Evolutionary conservation across 176 grass and related monocot species (phyloP), one percentile per base, ranked within the genome.

Genomic region (Musa itinerans): DNA sequence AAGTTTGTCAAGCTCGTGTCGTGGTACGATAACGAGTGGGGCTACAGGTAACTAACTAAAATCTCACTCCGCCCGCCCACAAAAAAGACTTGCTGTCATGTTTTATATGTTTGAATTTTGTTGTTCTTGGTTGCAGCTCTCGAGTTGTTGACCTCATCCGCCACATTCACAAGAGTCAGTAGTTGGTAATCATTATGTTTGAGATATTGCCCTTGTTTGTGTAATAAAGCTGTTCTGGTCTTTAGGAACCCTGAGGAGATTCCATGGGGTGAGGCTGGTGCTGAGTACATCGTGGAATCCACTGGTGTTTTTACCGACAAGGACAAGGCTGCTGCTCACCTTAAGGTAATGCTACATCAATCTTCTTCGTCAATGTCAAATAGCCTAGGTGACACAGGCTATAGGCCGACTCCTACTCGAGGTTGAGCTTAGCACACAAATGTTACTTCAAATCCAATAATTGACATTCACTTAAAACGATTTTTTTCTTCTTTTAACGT

Each of bases 71-170:
- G 23, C 23, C 23, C 23, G 23, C 23, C 23, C 23, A 23, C 23
- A 23, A 8, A 54, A 11, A 1, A 43, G 1, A 23, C 8, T 29
- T 3, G 8, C 13, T 7, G 9, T 15, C 13, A 14, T 69, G 16
- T 22, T 53, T 23, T 43, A 20, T 61, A 19, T 7, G 2, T 70
- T 69, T 43, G 4, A 15, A 9, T 49, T 70, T n/a, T 20, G 16
- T 8, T 3, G 6, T 2, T 49, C 13, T 3, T 82, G 61, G 54
- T 65, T 84, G 23, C 84, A 98, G 94, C 88, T 73, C 83, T 43
- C 90, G 94, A 3, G 94, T 98, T 20, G 8, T 98, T 52, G 94
- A 98, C 73, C 74, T 98, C 15, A 80, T 98, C 88, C 90, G 88
- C 53, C 94, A 98, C 86, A 93, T 97, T 12, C 52, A 78, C 86